These are phyloP conservation scores for Triticum urartu DNA, from an alignment of 176 grass and related monocot species.

Conservation along the genomic window DNA sequence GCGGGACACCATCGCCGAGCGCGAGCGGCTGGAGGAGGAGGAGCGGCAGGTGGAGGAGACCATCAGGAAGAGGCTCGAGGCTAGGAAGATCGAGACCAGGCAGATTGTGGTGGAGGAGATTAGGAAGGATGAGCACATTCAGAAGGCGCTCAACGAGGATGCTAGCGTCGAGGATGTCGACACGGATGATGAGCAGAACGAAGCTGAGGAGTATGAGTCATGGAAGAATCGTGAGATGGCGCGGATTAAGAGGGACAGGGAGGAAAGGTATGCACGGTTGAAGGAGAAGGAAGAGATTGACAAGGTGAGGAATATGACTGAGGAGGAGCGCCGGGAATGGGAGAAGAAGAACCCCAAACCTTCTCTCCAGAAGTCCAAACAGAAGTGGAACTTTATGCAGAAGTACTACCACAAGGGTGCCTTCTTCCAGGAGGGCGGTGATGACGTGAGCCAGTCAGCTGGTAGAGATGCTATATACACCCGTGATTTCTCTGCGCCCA, in stretches of 20 bases:
- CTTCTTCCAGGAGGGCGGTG: constrained; percentile 73
- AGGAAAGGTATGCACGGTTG: constrained; percentile 81
- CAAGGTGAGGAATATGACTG: constrained; percentile 94
- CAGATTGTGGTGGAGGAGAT: constrained; percentile 95
- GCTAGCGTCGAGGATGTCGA: constrained; percentile 72
- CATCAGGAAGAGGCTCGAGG: constrained; percentile 75
- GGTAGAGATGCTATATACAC: constrained; percentile 58
- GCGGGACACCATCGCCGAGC: constrained; percentile 88
- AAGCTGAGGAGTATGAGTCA: constrained; percentile 93
- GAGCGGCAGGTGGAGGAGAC: constrained; percentile 82
- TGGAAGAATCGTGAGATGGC: constrained; percentile 95
- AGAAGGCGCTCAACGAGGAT: constrained; percentile 76
- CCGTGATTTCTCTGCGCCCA: constrained; percentile 86
- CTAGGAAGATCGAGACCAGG: constrained; percentile 70
- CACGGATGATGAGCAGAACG: constrained; percentile 89
- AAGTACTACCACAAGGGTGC: constrained; percentile 98
- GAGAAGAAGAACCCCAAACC: constrained; percentile 70
- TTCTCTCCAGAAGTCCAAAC: constrained; percentile 31
- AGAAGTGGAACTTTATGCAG: constrained; percentile 98
- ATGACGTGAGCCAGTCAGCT: constrained; percentile 60
- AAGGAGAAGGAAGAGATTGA: constrained; percentile 99
- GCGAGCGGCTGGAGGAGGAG: constrained; percentile 85
- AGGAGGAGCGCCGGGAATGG: constrained; percentile 89
- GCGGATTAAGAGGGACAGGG: constrained; percentile 96
- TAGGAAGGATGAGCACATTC: constrained; percentile 68